These are phyloP conservation scores for Bipolaris sorokiniana DNA, from an alignment of 2,329 filamentous ascomycete genomes.

Conservation along the genomic window DNA sequence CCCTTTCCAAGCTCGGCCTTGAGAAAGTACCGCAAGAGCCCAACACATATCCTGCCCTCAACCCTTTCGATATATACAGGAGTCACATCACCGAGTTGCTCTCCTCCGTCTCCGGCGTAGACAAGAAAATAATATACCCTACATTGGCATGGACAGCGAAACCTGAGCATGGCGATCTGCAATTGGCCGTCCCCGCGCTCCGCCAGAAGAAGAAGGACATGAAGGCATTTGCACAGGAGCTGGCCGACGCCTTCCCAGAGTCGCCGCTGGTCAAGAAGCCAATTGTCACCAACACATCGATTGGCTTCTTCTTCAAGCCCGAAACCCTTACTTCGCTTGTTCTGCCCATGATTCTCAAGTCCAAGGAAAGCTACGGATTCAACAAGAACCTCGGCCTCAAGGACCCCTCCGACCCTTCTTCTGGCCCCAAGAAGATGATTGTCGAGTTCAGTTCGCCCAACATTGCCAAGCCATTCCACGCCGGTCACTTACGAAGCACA, in stretches of 20 bases:
- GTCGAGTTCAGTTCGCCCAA: slow-evolving; percentile 87
- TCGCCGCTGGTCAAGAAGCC: slow-evolving; percentile 76
- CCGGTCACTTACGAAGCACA: slow-evolving; percentile 75
- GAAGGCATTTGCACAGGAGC: slow-evolving; percentile 61
- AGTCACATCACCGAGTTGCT: slow-evolving; percentile 75
- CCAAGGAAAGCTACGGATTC: slow-evolving; percentile 67
- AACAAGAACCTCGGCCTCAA: slow-evolving; percentile 65
- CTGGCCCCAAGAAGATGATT: slow-evolving; percentile 70
- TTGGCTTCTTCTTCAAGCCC: slow-evolving; percentile 83
- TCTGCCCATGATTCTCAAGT: slow-evolving; percentile 71
- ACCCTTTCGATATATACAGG: slow-evolving; percentile 81
- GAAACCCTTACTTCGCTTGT: slow-evolving; percentile 68
- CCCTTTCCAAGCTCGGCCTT: slow-evolving; percentile 48
- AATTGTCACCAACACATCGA: slow-evolving; percentile 68
- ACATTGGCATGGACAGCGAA: slow-evolving; percentile 79
- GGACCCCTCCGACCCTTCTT: slow-evolving; percentile 65
- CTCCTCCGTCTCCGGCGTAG: slow-evolving; percentile 71
- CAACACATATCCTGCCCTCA: slow-evolving; percentile 66
- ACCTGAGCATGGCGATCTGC: slow-evolving; percentile 82
- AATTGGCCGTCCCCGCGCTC: slow-evolving; percentile 79
- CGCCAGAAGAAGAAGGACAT: slow-evolving; percentile 72
- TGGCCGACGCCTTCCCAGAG: slow-evolving; percentile 70
- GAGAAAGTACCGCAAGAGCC: slow-evolving; percentile 48
- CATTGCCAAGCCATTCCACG: slow-evolving; percentile 83
- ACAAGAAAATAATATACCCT: slow-evolving; percentile 72